Evolutionary conservation across 2,329 filamentous ascomycete species (phyloP).

Genomic region (Fusarium redolens): DNA sequence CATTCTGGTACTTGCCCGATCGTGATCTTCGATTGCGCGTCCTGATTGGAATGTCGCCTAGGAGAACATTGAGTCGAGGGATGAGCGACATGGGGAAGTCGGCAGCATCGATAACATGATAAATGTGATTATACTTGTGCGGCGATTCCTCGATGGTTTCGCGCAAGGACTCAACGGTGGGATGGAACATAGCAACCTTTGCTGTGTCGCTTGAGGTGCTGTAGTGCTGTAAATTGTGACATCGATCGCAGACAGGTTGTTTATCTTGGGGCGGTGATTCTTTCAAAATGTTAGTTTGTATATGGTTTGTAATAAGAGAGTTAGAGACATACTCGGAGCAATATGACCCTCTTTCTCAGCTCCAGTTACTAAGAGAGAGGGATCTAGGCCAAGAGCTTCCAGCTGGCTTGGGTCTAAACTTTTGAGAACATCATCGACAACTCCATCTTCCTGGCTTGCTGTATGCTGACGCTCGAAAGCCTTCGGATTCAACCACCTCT

Average conservation of each 20-base stretch:
- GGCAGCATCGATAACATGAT: conserved; percentile 93
- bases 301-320: background rate
- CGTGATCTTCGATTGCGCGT: conserved; percentile 84
- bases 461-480: conserved; percentile 22
- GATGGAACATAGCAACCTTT: conserved; percentile 77
- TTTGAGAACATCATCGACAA: conserved; percentile 60
- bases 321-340: conserved; percentile 30
- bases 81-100: conserved; percentile 97
- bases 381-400: conserved; percentile 59
- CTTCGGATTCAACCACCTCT: conserved; percentile 54
- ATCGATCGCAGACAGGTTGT: conserved; percentile 83
- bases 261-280: conserved; percentile 43
- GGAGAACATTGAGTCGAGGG: conserved; percentile 76
- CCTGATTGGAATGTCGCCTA: conserved; percentile 79
- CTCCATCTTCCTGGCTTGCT: conserved; percentile 54
- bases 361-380: conserved; percentile 52
- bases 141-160: conserved; percentile 90
- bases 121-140: conserved; percentile 91
- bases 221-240: conserved; percentile 84
- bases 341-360: conserved; percentile 37
- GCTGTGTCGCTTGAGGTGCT: conserved; percentile 63
- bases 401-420: conserved; percentile 56
- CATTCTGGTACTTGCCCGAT: conserved; percentile 71
- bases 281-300: conserved; percentile 24
- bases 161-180: conserved; percentile 81